Evolutionary conservation across 2,329 filamentous ascomycete species (phyloP), one percentile per base, ranked within the genome.

Genomic region (Aureobasidium melanogenum): DNA sequence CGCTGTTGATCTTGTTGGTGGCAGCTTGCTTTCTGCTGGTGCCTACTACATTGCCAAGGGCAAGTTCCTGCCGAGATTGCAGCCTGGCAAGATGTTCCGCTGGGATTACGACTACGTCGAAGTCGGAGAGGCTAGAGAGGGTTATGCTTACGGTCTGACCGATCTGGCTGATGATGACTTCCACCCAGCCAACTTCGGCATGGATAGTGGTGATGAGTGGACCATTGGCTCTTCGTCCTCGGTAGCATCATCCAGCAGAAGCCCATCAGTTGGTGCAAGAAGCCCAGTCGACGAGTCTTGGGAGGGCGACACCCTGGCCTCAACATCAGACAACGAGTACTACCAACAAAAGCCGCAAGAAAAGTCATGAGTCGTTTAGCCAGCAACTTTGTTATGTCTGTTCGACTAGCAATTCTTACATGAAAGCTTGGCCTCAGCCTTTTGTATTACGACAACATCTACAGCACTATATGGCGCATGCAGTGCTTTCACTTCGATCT

Each of bases 71-170:
- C 92, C 93, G 4, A 85, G 88, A 63, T 81, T 89, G 63, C 93
- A 97, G 74, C 75, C 82, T 56, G 91, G 91, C 75, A 97, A 97
- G 82, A 82, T 83, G 67, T 90, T 89, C 75, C 85, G 93, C 64
- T 97, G 92, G 91, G 89, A 97, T 67, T 97, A 97, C 75, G 92
- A 97, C 69, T 96, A 91, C 67, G 86, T 96, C 63, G 92, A 97
- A 77, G 76, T 87, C 62, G 93, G 93, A 68, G 88, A 95, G 62
- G 74, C 75, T 19, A 71, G 76, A 63, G 75, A 79, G 51, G 72
- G 76, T 52, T 80, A 81, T 66, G 79, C 80, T 39, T 83, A 84
- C 64, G 81, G 78, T 63, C 74, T 85, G 64, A 78, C 82, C 56
- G 80, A 80, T 58, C 76, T 85, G 46, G 71, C 71, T 54, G 82